phyloP scores from a whole-genome alignment of 139 green algal genomes.

The Trebouxia sp. region DNA sequence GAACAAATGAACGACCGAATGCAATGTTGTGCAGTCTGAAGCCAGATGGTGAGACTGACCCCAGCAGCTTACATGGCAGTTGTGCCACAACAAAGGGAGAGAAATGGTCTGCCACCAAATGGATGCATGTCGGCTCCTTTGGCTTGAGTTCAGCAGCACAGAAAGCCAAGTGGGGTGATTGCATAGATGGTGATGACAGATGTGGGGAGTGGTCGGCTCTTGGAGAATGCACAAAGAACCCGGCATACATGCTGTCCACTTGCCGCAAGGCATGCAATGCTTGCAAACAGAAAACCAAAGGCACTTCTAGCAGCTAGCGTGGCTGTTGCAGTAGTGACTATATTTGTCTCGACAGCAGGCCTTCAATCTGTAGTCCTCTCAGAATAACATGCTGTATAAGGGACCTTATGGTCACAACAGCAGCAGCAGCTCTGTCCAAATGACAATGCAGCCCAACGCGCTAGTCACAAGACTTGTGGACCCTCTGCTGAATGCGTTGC shows the following conservation, averaged over 20 bases:
- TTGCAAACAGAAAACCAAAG: neutral
- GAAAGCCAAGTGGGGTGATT: slow-evolving; percentile 39
- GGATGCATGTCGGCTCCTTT: slow-evolving; percentile 59
- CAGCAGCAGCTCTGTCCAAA: too few relatives aligned
- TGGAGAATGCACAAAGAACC: slow-evolving; percentile 41
- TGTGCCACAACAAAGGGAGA: slow-evolving; percentile 67
- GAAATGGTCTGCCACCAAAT: slow-evolving; percentile 63
- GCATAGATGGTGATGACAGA: slow-evolving; percentile 35
- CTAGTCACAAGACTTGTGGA: too few relatives aligned
- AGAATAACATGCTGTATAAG: neutral
- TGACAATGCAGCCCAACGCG: too few relatives aligned
- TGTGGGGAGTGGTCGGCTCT: slow-evolving; percentile 30
- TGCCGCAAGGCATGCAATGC: slow-evolving; percentile 33
- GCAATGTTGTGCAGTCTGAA: slow-evolving; percentile 49
- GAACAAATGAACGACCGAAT: too few relatives aligned
- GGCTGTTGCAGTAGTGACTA: too few relatives aligned
- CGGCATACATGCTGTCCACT: slow-evolving; percentile 35
- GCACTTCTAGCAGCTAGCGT: neutral
- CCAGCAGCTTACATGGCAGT: slow-evolving; percentile 63
- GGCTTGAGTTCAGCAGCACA: slow-evolving; percentile 24
- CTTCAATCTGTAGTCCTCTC: too few relatives aligned
- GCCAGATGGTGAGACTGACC: slow-evolving; percentile 62
- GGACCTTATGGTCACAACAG: too few relatives aligned
- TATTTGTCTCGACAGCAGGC: too few relatives aligned
- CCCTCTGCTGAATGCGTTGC: too few relatives aligned